Conservation (phyloP, 2,329 filamentous ascomycete genomes). For the Ophiostoma triangulosporum region DNA sequence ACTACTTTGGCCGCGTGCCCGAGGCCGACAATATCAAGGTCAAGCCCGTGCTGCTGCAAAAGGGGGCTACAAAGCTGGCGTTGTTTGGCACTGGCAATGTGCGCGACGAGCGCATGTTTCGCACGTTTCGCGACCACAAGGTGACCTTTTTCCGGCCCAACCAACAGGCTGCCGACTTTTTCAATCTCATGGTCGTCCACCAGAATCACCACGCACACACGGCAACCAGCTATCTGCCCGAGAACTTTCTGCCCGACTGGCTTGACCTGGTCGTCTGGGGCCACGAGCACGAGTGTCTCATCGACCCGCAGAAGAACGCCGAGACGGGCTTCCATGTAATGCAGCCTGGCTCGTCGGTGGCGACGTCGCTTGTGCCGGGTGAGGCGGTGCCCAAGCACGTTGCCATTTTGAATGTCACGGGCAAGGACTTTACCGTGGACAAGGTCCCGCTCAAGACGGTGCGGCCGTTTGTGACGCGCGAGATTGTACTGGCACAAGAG, state of each 20-base stretch:
- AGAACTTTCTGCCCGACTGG: slow-evolving; percentile 84
- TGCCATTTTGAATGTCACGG: slow-evolving; percentile 70
- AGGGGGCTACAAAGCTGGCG: slow-evolving; percentile 82
- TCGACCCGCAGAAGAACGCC: slow-evolving; percentile 69
- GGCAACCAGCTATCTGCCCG: slow-evolving; percentile 84
- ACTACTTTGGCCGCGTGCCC: slow-evolving; percentile 87
- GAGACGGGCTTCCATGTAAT: slow-evolving; percentile 92
- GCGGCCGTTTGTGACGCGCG: slow-evolving; percentile 76
- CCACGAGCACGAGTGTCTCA: slow-evolving; percentile 91
- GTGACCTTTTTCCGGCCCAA: slow-evolving; percentile 86
- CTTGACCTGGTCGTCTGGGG: slow-evolving; percentile 91
- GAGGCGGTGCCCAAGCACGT: slow-evolving; percentile 89
- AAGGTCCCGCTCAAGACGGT: slow-evolving; percentile 78
- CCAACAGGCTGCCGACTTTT: slow-evolving; percentile 77
- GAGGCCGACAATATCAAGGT: slow-evolving; percentile 88
- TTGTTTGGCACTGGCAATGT: slow-evolving; percentile 94
- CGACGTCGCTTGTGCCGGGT: slow-evolving; percentile 78
- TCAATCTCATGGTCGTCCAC: slow-evolving; percentile 88
- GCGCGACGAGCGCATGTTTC: slow-evolving; percentile 83
- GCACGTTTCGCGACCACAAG: slow-evolving; percentile 83
- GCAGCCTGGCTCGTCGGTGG: slow-evolving; percentile 92
- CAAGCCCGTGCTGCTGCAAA: slow-evolving; percentile 85
- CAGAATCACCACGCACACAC: slow-evolving; percentile 93
- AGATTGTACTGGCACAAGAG: slow-evolving; percentile 66
- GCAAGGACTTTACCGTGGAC: slow-evolving; percentile 66